phyloP scores from a whole-genome alignment of 371 early-diverging fungal genomes.

The Syncephalastrum monosporum region DNA sequence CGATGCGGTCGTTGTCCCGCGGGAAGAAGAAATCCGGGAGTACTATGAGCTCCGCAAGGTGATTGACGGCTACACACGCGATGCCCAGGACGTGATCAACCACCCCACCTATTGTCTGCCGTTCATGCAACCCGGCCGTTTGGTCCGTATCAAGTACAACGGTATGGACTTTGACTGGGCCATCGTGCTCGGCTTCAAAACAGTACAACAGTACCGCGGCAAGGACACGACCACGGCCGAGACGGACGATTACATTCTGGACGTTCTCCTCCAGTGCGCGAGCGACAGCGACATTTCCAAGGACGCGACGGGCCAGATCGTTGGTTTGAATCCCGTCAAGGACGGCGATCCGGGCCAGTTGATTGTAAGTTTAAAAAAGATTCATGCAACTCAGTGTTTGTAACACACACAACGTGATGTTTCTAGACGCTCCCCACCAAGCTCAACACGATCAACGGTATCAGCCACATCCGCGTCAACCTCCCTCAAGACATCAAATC shows the following conservation, averaged over 20 bases:
- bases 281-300: constrained; percentile 53
- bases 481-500: constrained; percentile 69
- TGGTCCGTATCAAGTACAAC: constrained; percentile 68
- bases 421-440: too few relatives aligned
- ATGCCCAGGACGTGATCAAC: constrained; percentile 76
- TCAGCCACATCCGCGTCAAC: constrained; percentile 77
- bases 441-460: constrained; percentile 58
- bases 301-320: constrained; percentile 56
- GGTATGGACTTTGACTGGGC: constrained; percentile 95
- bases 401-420: too few relatives aligned
- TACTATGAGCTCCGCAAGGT: constrained; percentile 82
- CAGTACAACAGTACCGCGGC: constrained; percentile 24
- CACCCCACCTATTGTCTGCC: constrained; percentile 80
- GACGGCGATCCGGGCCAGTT: constrained; percentile 59
- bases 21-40: constrained; percentile 68
- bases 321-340: constrained; percentile 63
- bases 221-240: constrained; percentile 28
- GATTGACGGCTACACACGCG: constrained; percentile 62
- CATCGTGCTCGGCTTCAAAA: constrained; percentile 61
- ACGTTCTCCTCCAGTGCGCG: constrained; percentile 81
- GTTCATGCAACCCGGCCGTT: constrained; percentile 87
- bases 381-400: too few relatives aligned
- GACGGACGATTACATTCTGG: constrained; percentile 68
- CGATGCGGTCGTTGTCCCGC: constrained; percentile 56
- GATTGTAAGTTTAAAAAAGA: constrained; percentile 35